Evolutionary conservation across 129 eudicot genomes (phyloP), one percentile per base, ranked within the genome.

Genomic region (Scalesia atractyloides): DNA sequence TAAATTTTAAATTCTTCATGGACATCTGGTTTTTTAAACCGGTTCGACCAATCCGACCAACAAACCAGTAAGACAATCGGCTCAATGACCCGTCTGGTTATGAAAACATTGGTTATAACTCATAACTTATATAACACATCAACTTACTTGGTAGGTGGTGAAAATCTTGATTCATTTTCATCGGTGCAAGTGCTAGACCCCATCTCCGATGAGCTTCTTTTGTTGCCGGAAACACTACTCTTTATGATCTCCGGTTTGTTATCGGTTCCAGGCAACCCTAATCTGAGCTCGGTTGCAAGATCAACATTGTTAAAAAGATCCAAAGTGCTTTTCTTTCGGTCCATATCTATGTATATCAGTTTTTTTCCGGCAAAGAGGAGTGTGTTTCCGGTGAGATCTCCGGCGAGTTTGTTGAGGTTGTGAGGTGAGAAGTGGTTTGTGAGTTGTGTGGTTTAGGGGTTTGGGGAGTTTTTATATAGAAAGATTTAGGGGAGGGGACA

Each of bases 61-160:
- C 7, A 2, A 7, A 39, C 44, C 46, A 8, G 46, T 41, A 41
- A 41, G 46, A 7, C 11, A 12, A 0, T 7, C 46, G 8, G 10
- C 8, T 41, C 0, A 1, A 41, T 9, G 20, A 1, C 12, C 18
- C 2, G 17, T 51, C 57, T 0, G 10, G 22, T 16, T 17, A 18
- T 52, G 24, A 52, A 52, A 52, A 52, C 58, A 52, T 3, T 52
- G 46, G 10, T 0, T 41, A 41, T 41, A 41, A 41, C 46, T 41
- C 10, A 1, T 41, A 41, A 41, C 46, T 60, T 61, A 60, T 8
- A 2, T 8, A 41, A 41, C 46, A 50, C 51, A 60, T 66, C 6
- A 44, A 76, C 92, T 87, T 82, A 87, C 96, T 89, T 89, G 58
- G 80, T 68, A 57, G 90, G 86, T 76, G 90, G 88, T 54, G 88